Base-by-base conservation (phyloP, 495 filamentous ascomycete species). In the Physcia stellaris region DNA sequence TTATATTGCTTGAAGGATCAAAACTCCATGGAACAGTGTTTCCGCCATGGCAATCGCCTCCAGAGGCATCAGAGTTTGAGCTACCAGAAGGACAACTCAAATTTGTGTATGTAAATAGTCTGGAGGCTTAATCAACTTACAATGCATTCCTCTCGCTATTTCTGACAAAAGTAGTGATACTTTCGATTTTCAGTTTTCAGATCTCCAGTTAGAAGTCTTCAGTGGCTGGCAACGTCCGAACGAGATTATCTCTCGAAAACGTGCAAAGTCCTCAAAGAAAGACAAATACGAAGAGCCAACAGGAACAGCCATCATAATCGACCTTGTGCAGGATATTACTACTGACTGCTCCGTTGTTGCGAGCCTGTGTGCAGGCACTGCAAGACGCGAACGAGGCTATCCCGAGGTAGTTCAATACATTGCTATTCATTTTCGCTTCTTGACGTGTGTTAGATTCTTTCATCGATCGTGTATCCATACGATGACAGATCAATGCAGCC, bases 291-390 rank as follows among this genome's bases (percentile, higher is more conserved):
- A n/a, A n/a, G n/a, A n/a, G n/a, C n/a, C n/a, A n/a, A n/a, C n/a
- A n/a, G n/a, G n/a, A n/a, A 59, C 69, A 1, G 51, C 52, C 3
- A 48, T 59, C 1, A 64, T 66, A 26, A 69, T 76, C 35, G 92
- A 96, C 54, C 66, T 99, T 10, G 84, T 93, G 4, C 90, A 99
- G 59, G 90, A 96, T 54, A 68, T 92, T 28, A 79, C 88, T 15
- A 86, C 86, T 2, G 90, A 99, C 50, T 99, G 90, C 49, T 96
- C 90, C 4, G 86, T 99, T 4, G 86, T 99, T 28, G 90, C 92
- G 4, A 94, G 88, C 58, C 70, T 99, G 9, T 95, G 86, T 52
- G 86, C 88, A 34, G 77, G 68, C 6, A 77, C 77, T 28, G 68
- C 78, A n/a, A 68, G 79, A 47, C 60, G 64, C 20, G 73, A 73